Evolutionary conservation across 2,329 filamentous ascomycete genomes (phyloP).

Genomic region (Penicillium sp.): DNA sequence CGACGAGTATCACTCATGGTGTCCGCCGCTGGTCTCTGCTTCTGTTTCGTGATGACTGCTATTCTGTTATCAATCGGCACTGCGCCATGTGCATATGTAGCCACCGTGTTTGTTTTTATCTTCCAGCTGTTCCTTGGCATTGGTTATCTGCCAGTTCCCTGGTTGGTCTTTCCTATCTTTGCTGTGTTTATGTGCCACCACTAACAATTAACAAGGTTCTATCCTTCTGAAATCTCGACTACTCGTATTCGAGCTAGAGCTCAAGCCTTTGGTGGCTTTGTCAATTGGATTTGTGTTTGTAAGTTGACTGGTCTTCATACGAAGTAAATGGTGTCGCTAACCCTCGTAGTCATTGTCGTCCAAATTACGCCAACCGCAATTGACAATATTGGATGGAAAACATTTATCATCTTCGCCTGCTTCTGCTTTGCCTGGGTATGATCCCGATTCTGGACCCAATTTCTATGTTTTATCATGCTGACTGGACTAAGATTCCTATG

Average conservation of each 20-base stretch:
- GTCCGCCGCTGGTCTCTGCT: slow-evolving; percentile 42
- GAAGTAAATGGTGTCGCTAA: slow-evolving; percentile 13
- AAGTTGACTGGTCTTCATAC: slow-evolving; percentile 26
- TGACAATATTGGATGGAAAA: slow-evolving; percentile 33
- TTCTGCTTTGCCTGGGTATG: slow-evolving; percentile 25
- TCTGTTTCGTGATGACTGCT: slow-evolving; percentile 45
- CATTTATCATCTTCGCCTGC: slow-evolving; percentile 32
- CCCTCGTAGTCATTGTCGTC: slow-evolving; percentile 6
- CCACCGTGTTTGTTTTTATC: slow-evolving; percentile 46
- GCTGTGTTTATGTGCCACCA: too few relatives aligned
- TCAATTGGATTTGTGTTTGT: slow-evolving; percentile 40
- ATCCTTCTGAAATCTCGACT: slow-evolving; percentile 43
- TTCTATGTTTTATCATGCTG: slow-evolving; percentile 1
- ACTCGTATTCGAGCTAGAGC: slow-evolving; percentile 42
- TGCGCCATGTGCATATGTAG: slow-evolving; percentile 38
- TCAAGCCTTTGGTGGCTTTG: slow-evolving; percentile 41
- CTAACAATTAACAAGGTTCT: slow-evolving; percentile 28
- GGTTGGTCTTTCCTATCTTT: slow-evolving; percentile 19
- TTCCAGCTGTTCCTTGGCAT: slow-evolving; percentile 48
- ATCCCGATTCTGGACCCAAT: neutral
- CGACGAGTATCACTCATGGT: slow-evolving; percentile 43
- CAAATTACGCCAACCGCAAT: slow-evolving; percentile 18
- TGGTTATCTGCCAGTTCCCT: slow-evolving; percentile 46
- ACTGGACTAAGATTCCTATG: slow-evolving; percentile 44
- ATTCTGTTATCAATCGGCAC: slow-evolving; percentile 39